Percentiles rank a stretch among this genome's conserved stretches.
These are phyloP conservation scores for Dunaliella sp. DNA, from an alignment of 139 green algal genomes.

Conservation along the genomic window DNA sequence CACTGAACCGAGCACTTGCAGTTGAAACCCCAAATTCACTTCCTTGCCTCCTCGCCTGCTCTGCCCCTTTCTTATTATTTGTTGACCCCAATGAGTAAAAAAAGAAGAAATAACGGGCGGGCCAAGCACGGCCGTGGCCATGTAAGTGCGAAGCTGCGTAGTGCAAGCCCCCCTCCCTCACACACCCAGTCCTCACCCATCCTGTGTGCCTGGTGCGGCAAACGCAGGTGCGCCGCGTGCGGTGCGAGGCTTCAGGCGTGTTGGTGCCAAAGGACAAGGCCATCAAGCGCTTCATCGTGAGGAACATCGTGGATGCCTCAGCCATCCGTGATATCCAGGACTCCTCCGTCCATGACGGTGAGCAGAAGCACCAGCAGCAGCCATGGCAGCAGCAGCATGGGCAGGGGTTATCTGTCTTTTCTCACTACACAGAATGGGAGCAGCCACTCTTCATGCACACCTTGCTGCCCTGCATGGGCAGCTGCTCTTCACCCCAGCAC, in stretches of 20 bases:
- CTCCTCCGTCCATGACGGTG: slow-evolving; percentile 84
- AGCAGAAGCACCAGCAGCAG: slow-evolving; percentile 21
- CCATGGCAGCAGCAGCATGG: slow-evolving; percentile 13
- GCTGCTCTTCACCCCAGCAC: no score
- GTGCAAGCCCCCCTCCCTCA: not conserved
- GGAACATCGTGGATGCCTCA: slow-evolving; percentile 96
- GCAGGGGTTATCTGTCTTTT: no score
- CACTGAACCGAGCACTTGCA: no score
- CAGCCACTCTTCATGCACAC: not conserved
- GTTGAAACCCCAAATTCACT: no score
- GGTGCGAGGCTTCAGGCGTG: slow-evolving; percentile 92
- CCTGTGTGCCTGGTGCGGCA: not conserved
- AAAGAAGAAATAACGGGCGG: slow-evolving; percentile 79
- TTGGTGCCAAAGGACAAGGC: slow-evolving; percentile 99
- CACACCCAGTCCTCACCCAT: not conserved
- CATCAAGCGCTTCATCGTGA: slow-evolving; percentile 99
- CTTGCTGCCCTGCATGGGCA: no score
- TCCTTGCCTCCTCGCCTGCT: no score
- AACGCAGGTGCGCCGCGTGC: slow-evolving; percentile 81
- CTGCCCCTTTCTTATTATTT: no score
- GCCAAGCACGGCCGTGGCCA: slow-evolving; percentile 91
- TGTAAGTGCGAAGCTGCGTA: no score
- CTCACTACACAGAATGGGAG: not conserved
- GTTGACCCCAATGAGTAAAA: no score
- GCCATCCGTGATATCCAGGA: slow-evolving; percentile 99